phyloP scores from a whole-genome alignment of 768 basidiomycete species.

The Suillus paluster region DNA sequence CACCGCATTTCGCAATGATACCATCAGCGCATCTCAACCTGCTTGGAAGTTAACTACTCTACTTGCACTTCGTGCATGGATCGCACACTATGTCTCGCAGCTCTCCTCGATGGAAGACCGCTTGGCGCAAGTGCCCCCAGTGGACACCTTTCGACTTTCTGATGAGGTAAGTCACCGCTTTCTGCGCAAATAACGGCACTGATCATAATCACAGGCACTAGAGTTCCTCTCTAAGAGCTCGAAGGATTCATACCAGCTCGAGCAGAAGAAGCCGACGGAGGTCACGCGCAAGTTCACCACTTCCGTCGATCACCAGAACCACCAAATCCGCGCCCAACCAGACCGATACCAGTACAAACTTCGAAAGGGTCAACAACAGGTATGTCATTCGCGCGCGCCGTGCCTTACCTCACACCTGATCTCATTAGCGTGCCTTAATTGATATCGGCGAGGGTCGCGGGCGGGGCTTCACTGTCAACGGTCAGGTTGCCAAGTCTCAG shows the following conservation, averaged over 20 bases:
- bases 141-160: conserved; percentile 30
- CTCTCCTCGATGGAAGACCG: conserved; percentile 22
- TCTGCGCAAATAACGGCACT: not conserved
- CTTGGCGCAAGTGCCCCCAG: conserved; percentile 25
- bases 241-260: conserved; percentile 27
- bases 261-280: conserved; percentile 29
- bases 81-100: conserved; percentile 34
- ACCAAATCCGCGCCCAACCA: conserved; percentile 20
- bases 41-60: conserved; percentile 12
- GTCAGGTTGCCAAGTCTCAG: conserved; percentile 13
- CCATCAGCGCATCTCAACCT: not conserved
- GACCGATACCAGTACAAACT: conserved; percentile 37
- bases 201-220: conserved; percentile 21
- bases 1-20: conserved; percentile 14
- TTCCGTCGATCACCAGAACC: conserved; percentile 15
- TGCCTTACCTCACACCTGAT: not conserved
- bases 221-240: conserved; percentile 32
- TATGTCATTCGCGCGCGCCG: conserved; percentile 20
- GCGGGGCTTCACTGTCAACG: conserved; percentile 28
- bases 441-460: conserved; percentile 26
- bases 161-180: conserved; percentile 19
- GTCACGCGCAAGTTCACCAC: conserved; percentile 26
- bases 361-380: conserved; percentile 41
- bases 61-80: conserved; percentile 37
- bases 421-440: conserved; percentile 22